phyloP scores from a whole-genome alignment of 2,329 filamentous ascomycete species.

The Pseudogymnoascus sp. region DNA sequence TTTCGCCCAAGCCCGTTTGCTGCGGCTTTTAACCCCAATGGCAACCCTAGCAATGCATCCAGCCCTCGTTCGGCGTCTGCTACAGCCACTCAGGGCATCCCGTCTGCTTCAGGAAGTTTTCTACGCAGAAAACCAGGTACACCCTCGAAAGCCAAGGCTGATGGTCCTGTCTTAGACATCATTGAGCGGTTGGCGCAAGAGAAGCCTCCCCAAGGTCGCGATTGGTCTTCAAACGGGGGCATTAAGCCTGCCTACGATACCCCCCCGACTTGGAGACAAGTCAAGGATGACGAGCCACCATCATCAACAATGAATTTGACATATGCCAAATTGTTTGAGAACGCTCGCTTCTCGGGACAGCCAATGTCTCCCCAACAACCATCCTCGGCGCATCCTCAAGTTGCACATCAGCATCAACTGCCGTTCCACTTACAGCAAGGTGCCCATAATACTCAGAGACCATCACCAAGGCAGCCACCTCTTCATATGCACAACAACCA shows the following conservation, averaged over 20 bases:
- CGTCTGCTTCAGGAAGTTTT: constrained; percentile 39
- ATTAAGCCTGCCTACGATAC: constrained; percentile 80
- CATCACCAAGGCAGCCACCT: constrained; percentile 67
- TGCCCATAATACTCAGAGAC: constrained; percentile 57
- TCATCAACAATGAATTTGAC: constrained; percentile 56
- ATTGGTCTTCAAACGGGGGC: constrained; percentile 72
- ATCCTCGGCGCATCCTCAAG: constrained; percentile 61
- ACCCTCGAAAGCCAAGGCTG: constrained; percentile 44
- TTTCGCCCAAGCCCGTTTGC: constrained; percentile 83
- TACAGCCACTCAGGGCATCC: constrained; percentile 26
- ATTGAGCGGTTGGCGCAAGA: constrained; percentile 51
- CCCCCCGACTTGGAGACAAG: constrained; percentile 71
- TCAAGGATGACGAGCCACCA: constrained; percentile 64
- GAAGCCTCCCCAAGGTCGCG: constrained; percentile 46
- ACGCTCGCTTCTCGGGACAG: constrained; percentile 47
- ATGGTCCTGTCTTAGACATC: constrained; percentile 53
- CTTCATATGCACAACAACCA: constrained; percentile 71
- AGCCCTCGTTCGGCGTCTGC: constrained; percentile 57
- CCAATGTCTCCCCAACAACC: constrained; percentile 62
- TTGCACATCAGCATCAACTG: constrained; percentile 76
- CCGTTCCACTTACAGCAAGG: constrained; percentile 75
- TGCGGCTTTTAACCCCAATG: constrained; percentile 68
- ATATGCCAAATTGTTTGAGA: constrained; percentile 75
- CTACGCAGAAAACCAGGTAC: constrained; percentile 66
- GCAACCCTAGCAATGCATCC: constrained; percentile 54